Percentiles rank a stretch among this genome's conserved stretches.
phyloP scores from a whole-genome alignment of 371 early-diverging fungal genomes.

The Syncephalastrum contaminatum region DNA sequence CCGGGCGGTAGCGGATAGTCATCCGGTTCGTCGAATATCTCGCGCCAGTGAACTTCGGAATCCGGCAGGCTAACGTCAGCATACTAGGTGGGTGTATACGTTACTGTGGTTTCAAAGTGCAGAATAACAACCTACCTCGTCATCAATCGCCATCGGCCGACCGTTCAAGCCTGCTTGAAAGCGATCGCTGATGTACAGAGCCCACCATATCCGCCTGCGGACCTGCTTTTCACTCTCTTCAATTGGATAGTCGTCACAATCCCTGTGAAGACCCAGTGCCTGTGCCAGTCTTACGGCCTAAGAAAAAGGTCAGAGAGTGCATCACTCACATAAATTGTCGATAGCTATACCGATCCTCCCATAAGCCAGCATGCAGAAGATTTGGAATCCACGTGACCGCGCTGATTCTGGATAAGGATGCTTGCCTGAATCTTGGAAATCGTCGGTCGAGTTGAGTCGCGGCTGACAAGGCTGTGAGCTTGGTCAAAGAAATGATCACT shows the following conservation, averaged over 20 bases:
- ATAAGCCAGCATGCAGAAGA: conserved; percentile 46
- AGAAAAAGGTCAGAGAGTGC: background rate
- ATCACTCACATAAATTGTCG: no score
- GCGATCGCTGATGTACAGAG: conserved; percentile 37
- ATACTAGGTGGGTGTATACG: conserved; percentile 17
- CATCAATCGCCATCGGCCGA: conserved; percentile 38
- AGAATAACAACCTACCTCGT: conserved; percentile 22
- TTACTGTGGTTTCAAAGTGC: background rate
- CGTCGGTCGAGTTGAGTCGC: conserved; percentile 25
- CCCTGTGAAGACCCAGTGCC: conserved; percentile 34
- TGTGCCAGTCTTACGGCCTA: conserved; percentile 24
- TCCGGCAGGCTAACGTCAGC: conserved; percentile 40
- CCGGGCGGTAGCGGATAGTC: conserved; percentile 3
- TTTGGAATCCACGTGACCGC: conserved; percentile 42
- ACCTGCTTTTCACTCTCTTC: conserved; percentile 42
- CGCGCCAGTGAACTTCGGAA: conserved; percentile 31
- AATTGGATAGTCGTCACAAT: conserved; percentile 46
- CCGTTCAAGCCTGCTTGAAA: conserved; percentile 41
- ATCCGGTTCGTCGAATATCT: conserved; percentile 33
- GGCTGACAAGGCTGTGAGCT: conserved; percentile 28
- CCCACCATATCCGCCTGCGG: conserved; percentile 45
- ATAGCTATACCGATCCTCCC: conserved; percentile 23
- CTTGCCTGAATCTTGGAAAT: conserved; percentile 45
- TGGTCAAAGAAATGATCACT: conserved; percentile 47
- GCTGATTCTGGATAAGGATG: conserved; percentile 43